phyloP scores from a whole-genome alignment of 2,329 filamentous ascomycete genomes.

The Tricladium varicosporioides region DNA sequence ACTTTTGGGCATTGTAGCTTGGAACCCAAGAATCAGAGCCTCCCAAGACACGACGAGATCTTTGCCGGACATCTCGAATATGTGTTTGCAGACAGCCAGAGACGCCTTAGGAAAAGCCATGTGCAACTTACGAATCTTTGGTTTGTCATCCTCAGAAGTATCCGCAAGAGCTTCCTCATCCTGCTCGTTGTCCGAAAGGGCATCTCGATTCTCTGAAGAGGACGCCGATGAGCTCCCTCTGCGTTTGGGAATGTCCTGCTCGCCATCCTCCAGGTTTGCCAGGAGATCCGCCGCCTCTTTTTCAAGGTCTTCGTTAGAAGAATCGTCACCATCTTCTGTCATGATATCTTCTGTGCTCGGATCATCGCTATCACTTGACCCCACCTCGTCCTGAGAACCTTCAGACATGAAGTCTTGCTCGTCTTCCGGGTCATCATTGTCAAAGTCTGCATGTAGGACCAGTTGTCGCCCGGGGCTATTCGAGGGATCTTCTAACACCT shows the following conservation, averaged over 20 bases:
- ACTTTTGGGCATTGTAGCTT: conserved; percentile 25
- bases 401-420: conserved; percentile 28
- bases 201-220: neutral
- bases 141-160: conserved; percentile 18
- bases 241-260: neutral
- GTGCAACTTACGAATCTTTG: conserved; percentile 30
- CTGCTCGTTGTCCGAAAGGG: neutral
- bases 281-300: conserved; percentile 25
- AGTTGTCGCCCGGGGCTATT: conserved; percentile 31
- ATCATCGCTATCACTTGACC: conserved; percentile 29
- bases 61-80: conserved; percentile 28
- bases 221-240: neutral
- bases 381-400: conserved; percentile 25
- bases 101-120: conserved; percentile 31
- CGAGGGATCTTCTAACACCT: conserved; percentile 28
- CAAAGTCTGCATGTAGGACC: conserved; percentile 34
- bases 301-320: conserved; percentile 8
- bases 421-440: conserved; percentile 35
- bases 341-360: conserved; percentile 26
- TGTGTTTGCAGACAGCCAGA: conserved; percentile 29
- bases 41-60: conserved; percentile 31
- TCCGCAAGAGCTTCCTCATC: conserved; percentile 17
- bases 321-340: conserved; percentile 16
- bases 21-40: conserved; percentile 29
- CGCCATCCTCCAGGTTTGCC: conserved; percentile 21